These are phyloP conservation scores for Litsea cubeba DNA, from an alignment of 164 flowering plant species.

Conservation along the genomic window DNA sequence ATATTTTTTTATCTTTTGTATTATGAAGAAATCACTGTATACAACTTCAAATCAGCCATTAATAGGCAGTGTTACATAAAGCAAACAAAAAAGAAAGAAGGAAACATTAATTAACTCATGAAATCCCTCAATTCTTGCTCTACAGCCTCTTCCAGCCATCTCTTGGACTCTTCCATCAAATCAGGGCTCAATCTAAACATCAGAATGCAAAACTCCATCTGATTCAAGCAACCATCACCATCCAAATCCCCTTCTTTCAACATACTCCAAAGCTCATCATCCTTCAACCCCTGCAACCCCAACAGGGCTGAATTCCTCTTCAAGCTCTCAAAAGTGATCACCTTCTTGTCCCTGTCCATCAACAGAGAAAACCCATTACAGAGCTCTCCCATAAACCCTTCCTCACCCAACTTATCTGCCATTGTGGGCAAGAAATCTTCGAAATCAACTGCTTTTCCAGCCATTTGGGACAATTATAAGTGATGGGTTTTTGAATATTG, in stretches of 20 bases:
- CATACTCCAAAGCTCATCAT: constrained; percentile 32
- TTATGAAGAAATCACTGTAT: neutral
- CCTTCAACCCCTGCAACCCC: constrained; percentile 23
- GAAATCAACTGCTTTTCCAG: constrained; percentile 11
- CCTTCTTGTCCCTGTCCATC: constrained; percentile 23
- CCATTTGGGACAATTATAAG: neutral
- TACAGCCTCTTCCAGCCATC: constrained; percentile 17
- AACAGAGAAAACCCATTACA: constrained; percentile 32
- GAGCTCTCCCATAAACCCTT: constrained; percentile 31
- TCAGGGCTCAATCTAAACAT: constrained; percentile 53
- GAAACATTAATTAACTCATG: constrained; percentile 1
- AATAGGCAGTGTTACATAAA: neutral
- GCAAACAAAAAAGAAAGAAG: neutral
- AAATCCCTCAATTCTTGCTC: constrained; percentile 7
- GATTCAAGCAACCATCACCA: constrained; percentile 42
- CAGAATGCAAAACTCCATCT: constrained; percentile 55
- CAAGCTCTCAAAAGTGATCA: constrained; percentile 33
- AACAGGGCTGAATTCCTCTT: constrained; percentile 20
- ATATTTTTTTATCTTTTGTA: neutral
- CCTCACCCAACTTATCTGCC: constrained; percentile 29
- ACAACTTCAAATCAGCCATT: neutral
- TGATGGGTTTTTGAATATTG: neutral
- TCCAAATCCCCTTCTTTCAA: constrained; percentile 46
- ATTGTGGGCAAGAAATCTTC: constrained; percentile 27
- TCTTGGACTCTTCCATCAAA: constrained; percentile 26